Base-by-base conservation (phyloP, 352 stramenopile genomes). In the Plasmopara halstedii region DNA sequence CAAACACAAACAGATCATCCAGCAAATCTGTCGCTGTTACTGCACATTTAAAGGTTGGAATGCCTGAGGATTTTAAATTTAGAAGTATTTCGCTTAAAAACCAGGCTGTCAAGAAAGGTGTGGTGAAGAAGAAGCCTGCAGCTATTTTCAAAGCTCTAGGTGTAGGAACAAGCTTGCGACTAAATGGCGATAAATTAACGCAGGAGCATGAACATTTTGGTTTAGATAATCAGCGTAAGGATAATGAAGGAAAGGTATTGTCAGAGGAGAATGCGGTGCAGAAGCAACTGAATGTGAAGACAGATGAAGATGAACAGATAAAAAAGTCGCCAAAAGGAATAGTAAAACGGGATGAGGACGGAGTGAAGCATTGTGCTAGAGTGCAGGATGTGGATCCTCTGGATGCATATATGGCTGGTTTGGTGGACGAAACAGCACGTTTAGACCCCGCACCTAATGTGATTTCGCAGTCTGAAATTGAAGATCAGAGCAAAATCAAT, bases 331-430 rank as follows among this genome's bases (percentile, higher is more conserved):
- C 50, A 0, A 67, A 88, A 11, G 70, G 79, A 32, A 62, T 64
- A 10, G 59, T 65, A 19, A 73, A 77, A 43, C 65, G 73, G 4
- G 60, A 81, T 46, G 44, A 82, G 13, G 42, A 67, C 20, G 57
- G 83, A 19, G 57, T 55, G 7, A 48, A 43, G 8, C 78, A 88
- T 38, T 62, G 72, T 23, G 58, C 87, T 18, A 71, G 73, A 9
- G 72, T 78, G 20, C 73, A 88, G 38, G 76, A 90, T 53, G 71
- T 89, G 20, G 82, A 94, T 45, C 82, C 82, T 13, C 42, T 94
- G 22, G 82, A 94, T 50, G 82, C 79, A 4, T 94, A 90, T 52
- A 94, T 94, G 82, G 82, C 82, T 31, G 82, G 81, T 10, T 60
- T 94, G 3, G 73, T 85, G 4, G 81, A 91, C 38, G 70, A 88